phyloP scores from a whole-genome alignment of 139 green algal species.

The Coelastrella sp. region DNA sequence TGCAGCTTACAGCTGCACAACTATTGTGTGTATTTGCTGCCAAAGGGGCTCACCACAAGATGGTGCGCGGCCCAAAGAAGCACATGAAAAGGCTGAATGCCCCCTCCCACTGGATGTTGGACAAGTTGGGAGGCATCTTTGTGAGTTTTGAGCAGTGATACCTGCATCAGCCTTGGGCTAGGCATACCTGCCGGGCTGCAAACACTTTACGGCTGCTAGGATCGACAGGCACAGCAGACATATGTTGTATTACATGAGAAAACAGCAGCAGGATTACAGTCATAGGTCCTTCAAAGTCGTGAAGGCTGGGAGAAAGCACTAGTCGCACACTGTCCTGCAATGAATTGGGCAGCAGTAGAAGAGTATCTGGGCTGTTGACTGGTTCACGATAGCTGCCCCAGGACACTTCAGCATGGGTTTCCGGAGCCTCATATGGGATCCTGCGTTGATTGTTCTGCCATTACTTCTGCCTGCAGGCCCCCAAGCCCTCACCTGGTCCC shows the following conservation, averaged over 20 bases:
- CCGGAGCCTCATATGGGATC: background rate
- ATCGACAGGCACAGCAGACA: no score
- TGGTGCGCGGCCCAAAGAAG: constrained; percentile 95
- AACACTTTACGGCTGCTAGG: constrained; percentile 16
- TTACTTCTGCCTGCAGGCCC: constrained; percentile 79
- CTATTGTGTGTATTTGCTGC: constrained; percentile 41
- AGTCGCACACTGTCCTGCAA: no score
- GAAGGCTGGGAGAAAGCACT: no score
- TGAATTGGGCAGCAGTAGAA: no score
- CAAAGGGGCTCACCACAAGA: constrained; percentile 45
- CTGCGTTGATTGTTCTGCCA: background rate
- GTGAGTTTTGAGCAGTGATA: constrained; percentile 70
- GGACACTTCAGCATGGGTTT: no score
- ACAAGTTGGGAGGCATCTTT: constrained; percentile 99
- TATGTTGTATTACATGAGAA: no score
- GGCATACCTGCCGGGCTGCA: background rate
- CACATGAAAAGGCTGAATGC: constrained; percentile 99
- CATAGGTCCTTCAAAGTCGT: no score
- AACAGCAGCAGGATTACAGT: no score
- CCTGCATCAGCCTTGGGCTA: no score
- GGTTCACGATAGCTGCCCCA: no score
- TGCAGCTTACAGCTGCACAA: constrained; percentile 26
- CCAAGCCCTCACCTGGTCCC: constrained; percentile 96
- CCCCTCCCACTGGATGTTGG: constrained; percentile 99
- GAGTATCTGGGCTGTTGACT: no score